Evolutionary conservation across 495 filamentous ascomycete genomes (phyloP).

Genomic region (Terfezia claveryi): DNA sequence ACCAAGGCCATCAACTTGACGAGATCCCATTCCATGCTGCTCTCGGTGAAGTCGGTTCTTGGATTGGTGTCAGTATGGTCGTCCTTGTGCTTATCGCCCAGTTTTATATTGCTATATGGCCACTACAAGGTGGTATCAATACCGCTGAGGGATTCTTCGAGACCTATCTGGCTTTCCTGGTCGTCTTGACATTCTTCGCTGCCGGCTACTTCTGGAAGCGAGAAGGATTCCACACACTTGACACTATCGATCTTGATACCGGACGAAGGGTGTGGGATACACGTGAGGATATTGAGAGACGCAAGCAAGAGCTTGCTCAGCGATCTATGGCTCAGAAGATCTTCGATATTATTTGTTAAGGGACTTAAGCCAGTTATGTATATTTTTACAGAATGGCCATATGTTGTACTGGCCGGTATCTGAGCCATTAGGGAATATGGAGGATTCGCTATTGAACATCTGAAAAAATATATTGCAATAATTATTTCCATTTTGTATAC

Average conservation of each 20-base stretch:
- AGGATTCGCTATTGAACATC: no score
- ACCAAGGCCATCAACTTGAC: conserved; percentile 30
- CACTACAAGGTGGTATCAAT: conserved; percentile 23
- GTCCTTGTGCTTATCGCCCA: conserved; percentile 31
- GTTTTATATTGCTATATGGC: conserved; percentile 32
- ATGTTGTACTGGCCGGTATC: no score
- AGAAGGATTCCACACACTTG: conserved; percentile 28
- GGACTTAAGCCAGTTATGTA: no score
- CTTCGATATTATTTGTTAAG: no score
- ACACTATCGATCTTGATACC: conserved; percentile 34
- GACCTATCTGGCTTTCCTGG: conserved; percentile 35
- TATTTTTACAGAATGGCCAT: no score
- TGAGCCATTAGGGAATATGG: no score
- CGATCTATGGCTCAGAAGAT: no score
- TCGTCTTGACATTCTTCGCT: conserved; percentile 35
- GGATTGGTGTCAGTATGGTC: conserved; percentile 37
- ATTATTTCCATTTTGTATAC: no score
- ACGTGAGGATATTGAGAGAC: not conserved
- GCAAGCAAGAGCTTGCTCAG: no score
- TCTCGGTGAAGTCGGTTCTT: conserved; percentile 31
- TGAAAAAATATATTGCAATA: no score
- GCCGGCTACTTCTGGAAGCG: conserved; percentile 39
- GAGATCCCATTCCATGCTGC: conserved; percentile 35
- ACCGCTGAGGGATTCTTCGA: conserved; percentile 38
- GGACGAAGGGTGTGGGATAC: conserved; percentile 29